phyloP scores from a whole-genome alignment of 2,329 filamentous ascomycete genomes.

The Trichoderma simmonsii region DNA sequence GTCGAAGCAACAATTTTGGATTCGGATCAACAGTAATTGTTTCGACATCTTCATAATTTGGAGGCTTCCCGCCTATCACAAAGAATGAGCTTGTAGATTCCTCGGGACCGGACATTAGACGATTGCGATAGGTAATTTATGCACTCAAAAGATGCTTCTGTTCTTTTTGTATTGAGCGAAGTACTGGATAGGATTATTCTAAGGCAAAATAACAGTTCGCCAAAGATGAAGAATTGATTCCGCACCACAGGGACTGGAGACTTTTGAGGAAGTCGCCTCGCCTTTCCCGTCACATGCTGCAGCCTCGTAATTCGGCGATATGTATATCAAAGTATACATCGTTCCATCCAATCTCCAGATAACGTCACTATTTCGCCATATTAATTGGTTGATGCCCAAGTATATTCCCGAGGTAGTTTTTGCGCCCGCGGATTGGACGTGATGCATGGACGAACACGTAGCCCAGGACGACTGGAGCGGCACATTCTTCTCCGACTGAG shows the following conservation, averaged over 20 bases:
- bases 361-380: background rate
- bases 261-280: background rate
- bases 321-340: background rate
- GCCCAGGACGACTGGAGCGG: background rate
- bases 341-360: background rate
- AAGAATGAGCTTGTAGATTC: background rate
- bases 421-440: background rate
- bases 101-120: background rate
- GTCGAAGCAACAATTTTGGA: background rate
- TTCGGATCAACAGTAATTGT: background rate
- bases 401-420: background rate
- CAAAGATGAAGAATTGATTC: no score
- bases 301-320: background rate
- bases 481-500: background rate
- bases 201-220: background rate
- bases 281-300: background rate
- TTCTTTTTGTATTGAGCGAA: background rate
- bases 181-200: no score
- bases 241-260: background rate
- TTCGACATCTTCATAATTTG: background rate
- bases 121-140: background rate
- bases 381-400: background rate
- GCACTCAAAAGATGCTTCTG: background rate
- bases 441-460: background rate
- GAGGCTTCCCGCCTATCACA: background rate